Evolutionary conservation across 352 stramenopile species (phyloP).

Genomic region (Phytophthora pluvialis): DNA sequence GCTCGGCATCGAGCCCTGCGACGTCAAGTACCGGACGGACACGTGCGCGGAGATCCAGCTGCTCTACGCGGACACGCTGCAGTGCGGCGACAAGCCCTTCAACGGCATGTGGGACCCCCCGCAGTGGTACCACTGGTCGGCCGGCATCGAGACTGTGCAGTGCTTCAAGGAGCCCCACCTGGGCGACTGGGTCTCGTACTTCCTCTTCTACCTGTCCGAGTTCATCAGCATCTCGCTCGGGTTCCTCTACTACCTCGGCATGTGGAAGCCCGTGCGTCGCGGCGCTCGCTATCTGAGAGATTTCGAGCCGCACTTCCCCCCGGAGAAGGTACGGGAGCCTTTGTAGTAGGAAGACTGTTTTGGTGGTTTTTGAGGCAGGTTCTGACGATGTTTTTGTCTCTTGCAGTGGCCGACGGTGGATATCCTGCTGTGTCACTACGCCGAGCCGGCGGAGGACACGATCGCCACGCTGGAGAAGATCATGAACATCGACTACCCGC

Average conservation of each 20-base stretch:
- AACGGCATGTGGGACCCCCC: conserved; percentile 78
- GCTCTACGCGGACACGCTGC: conserved; percentile 46
- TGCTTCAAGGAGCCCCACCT: conserved; percentile 70
- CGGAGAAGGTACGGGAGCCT: conserved; percentile 42
- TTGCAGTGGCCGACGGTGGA: conserved; percentile 76
- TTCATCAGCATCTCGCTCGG: conserved; percentile 78
- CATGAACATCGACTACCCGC: conserved; percentile 79
- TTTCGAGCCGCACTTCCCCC: conserved; percentile 74
- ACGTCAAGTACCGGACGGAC: conserved; percentile 61
- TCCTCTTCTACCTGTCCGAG: conserved; percentile 74
- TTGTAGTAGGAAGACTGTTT: neutral
- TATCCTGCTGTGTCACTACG: conserved; percentile 80
- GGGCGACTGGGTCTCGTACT: conserved; percentile 74
- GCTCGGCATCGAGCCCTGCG: conserved; percentile 63
- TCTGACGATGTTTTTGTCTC: conserved; percentile 3
- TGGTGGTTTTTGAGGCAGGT: neutral
- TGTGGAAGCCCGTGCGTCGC: conserved; percentile 81
- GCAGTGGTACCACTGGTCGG: conserved; percentile 69
- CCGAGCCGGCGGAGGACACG: conserved; percentile 77
- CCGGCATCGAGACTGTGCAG: conserved; percentile 61
- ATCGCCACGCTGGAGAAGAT: conserved; percentile 79
- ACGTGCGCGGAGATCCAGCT: conserved; percentile 66
- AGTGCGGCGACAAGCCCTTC: conserved; percentile 66
- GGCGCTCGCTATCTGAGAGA: conserved; percentile 70
- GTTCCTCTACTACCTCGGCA: conserved; percentile 77